phyloP scores from a whole-genome alignment of 1,284 basidiomycete species.

The Moesziomyces globuligerus region DNA sequence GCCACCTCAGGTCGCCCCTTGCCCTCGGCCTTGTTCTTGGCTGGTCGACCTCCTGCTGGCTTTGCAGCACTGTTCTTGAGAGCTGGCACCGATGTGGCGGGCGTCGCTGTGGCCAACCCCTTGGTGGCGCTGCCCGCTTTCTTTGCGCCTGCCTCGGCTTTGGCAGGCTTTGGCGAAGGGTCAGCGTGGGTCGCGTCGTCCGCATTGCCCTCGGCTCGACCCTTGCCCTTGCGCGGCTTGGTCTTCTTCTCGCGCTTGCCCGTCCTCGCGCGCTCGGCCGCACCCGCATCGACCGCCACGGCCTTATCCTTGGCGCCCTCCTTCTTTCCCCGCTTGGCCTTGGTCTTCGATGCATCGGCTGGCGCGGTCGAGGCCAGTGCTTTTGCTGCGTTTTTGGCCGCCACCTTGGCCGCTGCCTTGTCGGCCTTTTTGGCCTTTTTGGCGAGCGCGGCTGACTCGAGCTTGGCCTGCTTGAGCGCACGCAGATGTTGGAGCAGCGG shows the following conservation, averaged over 20 bases:
- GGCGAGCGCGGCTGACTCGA: slow-evolving; percentile 29
- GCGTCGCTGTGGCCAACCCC: not conserved
- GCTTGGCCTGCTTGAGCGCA: slow-evolving; percentile 32
- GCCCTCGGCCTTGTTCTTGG: slow-evolving; percentile 9
- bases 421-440: slow-evolving; percentile 35
- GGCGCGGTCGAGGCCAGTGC: not conserved
- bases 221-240: slow-evolving; percentile 16
- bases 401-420: slow-evolving; percentile 7
- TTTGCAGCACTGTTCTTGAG: slow-evolving; percentile 3
- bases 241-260: slow-evolving; percentile 9
- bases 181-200: not conserved
- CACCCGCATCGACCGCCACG: slow-evolving; percentile 1
- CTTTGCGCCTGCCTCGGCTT: not conserved
- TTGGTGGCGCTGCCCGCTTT: not conserved
- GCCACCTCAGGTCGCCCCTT: not conserved
- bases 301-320: slow-evolving; percentile 24
- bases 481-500: slow-evolving; percentile 59
- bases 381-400: not conserved
- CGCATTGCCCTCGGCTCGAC: not conserved
- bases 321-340: slow-evolving; percentile 6
- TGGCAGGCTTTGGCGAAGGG: not conserved
- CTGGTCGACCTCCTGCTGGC: not conserved
- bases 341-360: slow-evolving; percentile 7
- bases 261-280: not conserved
- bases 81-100: not conserved